phyloP scores from a whole-genome alignment of 2,329 filamentous ascomycete species.

The Cercospora sojina region DNA sequence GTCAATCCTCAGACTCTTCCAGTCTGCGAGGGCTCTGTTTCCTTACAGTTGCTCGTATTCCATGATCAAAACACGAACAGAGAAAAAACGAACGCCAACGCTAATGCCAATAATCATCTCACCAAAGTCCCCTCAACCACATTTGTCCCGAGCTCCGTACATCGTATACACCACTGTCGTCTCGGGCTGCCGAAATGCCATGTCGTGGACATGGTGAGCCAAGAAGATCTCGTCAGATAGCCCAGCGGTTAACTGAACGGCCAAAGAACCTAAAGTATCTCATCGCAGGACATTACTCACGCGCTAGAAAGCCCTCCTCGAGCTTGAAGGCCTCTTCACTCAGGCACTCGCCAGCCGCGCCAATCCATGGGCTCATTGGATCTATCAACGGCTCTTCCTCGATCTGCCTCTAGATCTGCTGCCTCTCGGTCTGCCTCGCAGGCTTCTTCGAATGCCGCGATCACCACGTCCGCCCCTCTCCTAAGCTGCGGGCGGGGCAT shows the following conservation, averaged over 20 bases:
- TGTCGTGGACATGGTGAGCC: background rate
- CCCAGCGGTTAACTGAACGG: background rate
- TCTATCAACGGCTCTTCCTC: background rate
- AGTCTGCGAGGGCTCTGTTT: background rate
- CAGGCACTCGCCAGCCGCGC: background rate
- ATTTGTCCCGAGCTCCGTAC: background rate
- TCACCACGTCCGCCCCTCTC: background rate
- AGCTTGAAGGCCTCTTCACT: background rate
- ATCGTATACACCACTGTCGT: background rate
- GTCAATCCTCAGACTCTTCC: background rate
- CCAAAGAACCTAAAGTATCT: background rate
- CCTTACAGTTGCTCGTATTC: background rate
- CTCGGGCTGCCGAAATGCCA: background rate
- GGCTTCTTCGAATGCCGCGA: background rate
- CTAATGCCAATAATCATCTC: background rate
- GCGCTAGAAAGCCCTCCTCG: background rate
- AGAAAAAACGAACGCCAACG: background rate
- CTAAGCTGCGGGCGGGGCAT: slow-evolving; percentile 9
- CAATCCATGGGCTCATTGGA: background rate
- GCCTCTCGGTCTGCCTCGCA: background rate
- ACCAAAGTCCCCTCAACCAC: background rate
- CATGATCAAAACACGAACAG: background rate
- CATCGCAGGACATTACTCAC: background rate
- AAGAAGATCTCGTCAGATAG: background rate
- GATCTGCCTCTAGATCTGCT: background rate